Base-by-base conservation (phyloP, 2,329 filamentous ascomycete species). In the Colletotrichum echinochloae region DNA sequence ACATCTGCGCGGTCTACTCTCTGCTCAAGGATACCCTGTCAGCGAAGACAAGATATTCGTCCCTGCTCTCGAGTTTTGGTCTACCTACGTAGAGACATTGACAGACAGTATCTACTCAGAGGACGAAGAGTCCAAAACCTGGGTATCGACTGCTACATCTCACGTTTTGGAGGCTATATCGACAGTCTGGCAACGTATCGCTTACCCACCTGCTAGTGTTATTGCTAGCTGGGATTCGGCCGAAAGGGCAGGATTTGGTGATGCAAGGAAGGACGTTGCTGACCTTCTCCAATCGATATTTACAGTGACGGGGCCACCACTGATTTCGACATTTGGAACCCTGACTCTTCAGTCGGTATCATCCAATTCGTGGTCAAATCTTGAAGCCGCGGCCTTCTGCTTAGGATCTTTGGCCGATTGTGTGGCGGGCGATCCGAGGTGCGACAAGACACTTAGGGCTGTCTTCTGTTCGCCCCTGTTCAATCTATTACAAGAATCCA, bases 11-110 rank as follows among this genome's bases (percentile, higher is more conserved):
- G 88, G 89, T 5, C 85, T 96, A 6, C 83, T 95, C 30, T 86
- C 86, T 26, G 87, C 90, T 16, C 84, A 89, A 16, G 92, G 93
- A 1, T 87, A 89, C 74, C 88, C 92, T 1, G 90, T 91, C 1
- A 87, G 87, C 5, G 92, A 95, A 65, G 92, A 96, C 75, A 90
- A 89, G 73, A 89, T 94, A 14, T 94, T 94, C 65, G 88, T 92
- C 0, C 88, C 90, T 1, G 89, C 91, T 1, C 85, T 95, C 18
- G 93, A 96, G 75, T 95, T 96, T 77, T 96, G 94, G 93, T 91
- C 89, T 23, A 90, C 89, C 1, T 94, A 91, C 77, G 88, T 93
- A 7, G 93, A 94, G 79, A 88, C 88, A 16, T 85, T 90, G 83
- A 88, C 85, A 70, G 92, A 90, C 77, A 83, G 81, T 12, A 81